phyloP scores from a whole-genome alignment of 306 rosid species.

The Lotus japonicus region DNA sequence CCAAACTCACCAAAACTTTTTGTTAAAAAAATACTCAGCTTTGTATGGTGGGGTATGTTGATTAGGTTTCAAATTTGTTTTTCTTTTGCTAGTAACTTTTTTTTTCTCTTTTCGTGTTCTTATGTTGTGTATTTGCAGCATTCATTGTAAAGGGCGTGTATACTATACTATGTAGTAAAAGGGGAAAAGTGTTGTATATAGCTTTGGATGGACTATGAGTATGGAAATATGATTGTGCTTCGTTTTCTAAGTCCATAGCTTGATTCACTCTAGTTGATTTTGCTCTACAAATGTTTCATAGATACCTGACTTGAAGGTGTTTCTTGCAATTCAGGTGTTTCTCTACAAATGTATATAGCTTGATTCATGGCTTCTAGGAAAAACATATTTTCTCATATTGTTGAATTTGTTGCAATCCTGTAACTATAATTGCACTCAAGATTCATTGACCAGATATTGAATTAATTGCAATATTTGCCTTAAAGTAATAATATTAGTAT shows the following conservation, averaged over 20 bases:
- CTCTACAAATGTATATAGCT: too few relatives aligned
- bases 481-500: neutral
- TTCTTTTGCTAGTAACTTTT: neutral
- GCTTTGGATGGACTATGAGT: neutral
- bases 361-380: too few relatives aligned
- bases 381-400: slow-evolving; percentile 52
- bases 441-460: neutral
- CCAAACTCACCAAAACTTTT: too few relatives aligned
- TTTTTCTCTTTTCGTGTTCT: neutral
- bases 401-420: slow-evolving; percentile 50
- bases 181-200: neutral
- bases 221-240: too few relatives aligned
- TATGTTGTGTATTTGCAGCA: neutral
- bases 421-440: slow-evolving; percentile 40
- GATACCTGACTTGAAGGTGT: too few relatives aligned
- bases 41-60: neutral
- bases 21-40: too few relatives aligned
- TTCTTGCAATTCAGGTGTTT: too few relatives aligned
- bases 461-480: slow-evolving; percentile 2
- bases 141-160: neutral
- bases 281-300: too few relatives aligned
- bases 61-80: neutral
- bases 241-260: too few relatives aligned
- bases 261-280: too few relatives aligned
- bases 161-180: neutral